These are phyloP conservation scores for Gossypium longicalyx DNA, from an alignment of 345 rosid genomes.

Conservation along the genomic window DNA sequence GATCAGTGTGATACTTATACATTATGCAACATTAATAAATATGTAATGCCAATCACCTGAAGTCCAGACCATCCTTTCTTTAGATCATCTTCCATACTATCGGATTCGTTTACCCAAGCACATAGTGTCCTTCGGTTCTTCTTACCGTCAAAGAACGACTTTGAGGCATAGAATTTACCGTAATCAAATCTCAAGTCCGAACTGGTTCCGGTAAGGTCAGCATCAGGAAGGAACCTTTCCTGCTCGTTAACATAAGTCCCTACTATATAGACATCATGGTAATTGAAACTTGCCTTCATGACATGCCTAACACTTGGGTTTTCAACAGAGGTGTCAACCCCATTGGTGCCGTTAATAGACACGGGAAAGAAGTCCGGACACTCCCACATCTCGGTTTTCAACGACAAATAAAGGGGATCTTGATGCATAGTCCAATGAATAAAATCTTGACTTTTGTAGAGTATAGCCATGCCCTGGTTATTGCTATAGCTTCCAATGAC, in stretches of 20 bases:
- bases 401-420: not conserved
- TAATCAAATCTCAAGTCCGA: constrained; percentile 52
- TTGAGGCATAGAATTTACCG: constrained; percentile 64
- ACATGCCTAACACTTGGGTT: not conserved
- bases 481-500: constrained; percentile 1
- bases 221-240: constrained; percentile 36
- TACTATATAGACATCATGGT: constrained; percentile 44
- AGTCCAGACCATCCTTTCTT: constrained; percentile 68
- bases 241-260: constrained; percentile 44
- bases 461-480: not conserved
- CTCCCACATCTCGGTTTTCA: not conserved
- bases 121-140: constrained; percentile 55
- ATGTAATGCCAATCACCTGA: constrained; percentile 34
- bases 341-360: not conserved
- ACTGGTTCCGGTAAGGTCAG: constrained; percentile 32
- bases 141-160: constrained; percentile 43
- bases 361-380: not conserved
- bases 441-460: not conserved
- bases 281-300: constrained; percentile 28
- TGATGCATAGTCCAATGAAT: not conserved
- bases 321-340: not conserved
- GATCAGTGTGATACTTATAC: not conserved
- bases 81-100: constrained; percentile 40
- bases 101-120: constrained; percentile 62
- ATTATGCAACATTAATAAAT: not conserved